Percentiles rank a stretch among this genome's conserved stretches.
Conservation (phyloP, 2,329 filamentous ascomycete species). For the Fusarium beomiforme region DNA sequence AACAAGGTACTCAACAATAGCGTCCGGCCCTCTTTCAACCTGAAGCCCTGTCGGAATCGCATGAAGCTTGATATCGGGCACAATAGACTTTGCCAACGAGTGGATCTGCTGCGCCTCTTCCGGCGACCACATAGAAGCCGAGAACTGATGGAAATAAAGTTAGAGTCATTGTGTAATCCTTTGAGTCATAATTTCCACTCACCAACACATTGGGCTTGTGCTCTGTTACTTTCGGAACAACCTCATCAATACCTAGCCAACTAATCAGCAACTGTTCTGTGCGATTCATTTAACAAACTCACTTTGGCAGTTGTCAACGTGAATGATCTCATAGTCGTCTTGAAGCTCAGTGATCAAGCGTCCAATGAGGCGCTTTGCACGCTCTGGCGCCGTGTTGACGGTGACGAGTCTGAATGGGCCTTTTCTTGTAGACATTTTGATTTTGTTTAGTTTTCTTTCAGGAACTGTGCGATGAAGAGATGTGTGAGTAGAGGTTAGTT, state of each 20-base stretch:
- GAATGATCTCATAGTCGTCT: constrained; percentile 10
- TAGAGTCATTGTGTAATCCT: fast-evolving
- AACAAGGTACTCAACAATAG: constrained; percentile 12
- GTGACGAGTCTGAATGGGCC: constrained; percentile 6
- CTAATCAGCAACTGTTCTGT: fast-evolving
- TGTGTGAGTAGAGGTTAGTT: not conserved
- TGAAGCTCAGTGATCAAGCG: not conserved
- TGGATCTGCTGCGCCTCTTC: constrained; percentile 14
- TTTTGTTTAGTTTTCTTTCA: fast-evolving
- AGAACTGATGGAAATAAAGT: not conserved
- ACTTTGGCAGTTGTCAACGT: constrained; percentile 13
- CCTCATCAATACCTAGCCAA: constrained; percentile 4
- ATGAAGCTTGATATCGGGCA: constrained; percentile 4
- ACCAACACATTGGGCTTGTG: constrained; percentile 8
- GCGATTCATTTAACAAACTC: fast-evolving
- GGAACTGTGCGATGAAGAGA: fast-evolving
- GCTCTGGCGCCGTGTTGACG: constrained; percentile 8
- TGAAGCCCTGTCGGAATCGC: constrained; percentile 10
- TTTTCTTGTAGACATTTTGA: not conserved
- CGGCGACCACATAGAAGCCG: constrained; percentile 8
- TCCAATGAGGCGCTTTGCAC: constrained; percentile 9
- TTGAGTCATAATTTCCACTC: fast-evolving
- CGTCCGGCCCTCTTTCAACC: constrained; percentile 5
- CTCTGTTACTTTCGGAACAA: constrained; percentile 9
- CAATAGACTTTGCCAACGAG: constrained; percentile 13